Conservation (phyloP, 805 yeast species). For the Clavispora santaluciae region DNA sequence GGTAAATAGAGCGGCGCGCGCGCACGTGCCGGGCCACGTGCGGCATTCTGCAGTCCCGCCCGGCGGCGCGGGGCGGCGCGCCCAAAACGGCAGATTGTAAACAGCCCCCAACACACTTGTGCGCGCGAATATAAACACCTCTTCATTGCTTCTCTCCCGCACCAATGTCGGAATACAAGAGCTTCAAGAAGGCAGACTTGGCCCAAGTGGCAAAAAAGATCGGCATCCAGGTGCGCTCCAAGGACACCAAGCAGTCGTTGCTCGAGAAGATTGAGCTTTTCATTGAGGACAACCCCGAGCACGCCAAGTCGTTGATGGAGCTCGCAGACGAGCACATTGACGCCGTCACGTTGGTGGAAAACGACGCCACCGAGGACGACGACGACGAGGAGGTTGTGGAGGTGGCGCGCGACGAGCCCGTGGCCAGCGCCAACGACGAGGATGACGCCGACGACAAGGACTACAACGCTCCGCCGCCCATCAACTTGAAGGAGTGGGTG, state of each 20-base stretch:
- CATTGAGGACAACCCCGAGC: slow-evolving; percentile 23
- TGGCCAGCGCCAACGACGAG: slow-evolving; percentile 20
- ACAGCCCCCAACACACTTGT: background rate
- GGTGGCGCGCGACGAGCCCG: slow-evolving; percentile 17
- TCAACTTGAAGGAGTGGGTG: slow-evolving; percentile 32
- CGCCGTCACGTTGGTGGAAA: slow-evolving; percentile 31
- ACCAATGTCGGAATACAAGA: slow-evolving; percentile 31
- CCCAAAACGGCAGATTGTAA: slow-evolving; percentile 1
- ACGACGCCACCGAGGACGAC: slow-evolving; percentile 18
- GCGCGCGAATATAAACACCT: background rate
- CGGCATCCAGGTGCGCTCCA: slow-evolving; percentile 29
- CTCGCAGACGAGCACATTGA: slow-evolving; percentile 21
- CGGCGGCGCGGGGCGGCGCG: background rate
- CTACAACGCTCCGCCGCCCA: slow-evolving; percentile 35
- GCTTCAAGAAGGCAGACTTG: slow-evolving; percentile 39
- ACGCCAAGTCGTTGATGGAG: slow-evolving; percentile 19
- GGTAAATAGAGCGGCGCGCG: background rate
- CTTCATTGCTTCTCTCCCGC: background rate
- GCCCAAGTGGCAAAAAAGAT: slow-evolving; percentile 30
- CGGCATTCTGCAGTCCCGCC: too few species aligned
- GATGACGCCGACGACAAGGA: slow-evolving; percentile 33
- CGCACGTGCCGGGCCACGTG: background rate
- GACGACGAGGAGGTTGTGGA: slow-evolving; percentile 19
- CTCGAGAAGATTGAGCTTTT: slow-evolving; percentile 33
- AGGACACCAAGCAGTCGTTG: slow-evolving; percentile 40